Percentiles rank a stretch among this genome's conserved stretches.
phyloP scores from a whole-genome alignment of 345 rosid genomes.

The Arabidopsis arenosa region DNA sequence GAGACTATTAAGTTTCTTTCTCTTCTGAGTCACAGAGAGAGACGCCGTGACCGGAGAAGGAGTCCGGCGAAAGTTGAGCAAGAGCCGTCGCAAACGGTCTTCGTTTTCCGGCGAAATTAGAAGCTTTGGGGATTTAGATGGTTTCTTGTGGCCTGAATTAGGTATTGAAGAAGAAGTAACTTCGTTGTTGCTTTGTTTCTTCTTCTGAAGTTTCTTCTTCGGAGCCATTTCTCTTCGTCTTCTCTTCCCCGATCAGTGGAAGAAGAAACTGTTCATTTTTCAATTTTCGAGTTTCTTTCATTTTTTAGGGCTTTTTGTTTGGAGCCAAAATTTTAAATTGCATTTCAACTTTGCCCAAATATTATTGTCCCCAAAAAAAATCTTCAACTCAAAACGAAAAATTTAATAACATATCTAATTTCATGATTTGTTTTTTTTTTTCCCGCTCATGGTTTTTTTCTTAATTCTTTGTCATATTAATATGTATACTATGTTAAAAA shows the following conservation, averaged over 20 bases:
- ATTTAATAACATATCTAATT: too few species aligned
- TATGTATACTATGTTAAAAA: too few species aligned
- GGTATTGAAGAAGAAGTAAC: constrained; percentile 21
- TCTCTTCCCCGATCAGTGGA: not conserved
- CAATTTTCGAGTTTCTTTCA: not conserved
- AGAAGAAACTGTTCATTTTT: not conserved
- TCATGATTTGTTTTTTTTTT: too few species aligned
- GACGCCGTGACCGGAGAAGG: constrained; percentile 41
- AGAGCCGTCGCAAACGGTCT: constrained; percentile 80
- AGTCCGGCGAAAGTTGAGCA: constrained; percentile 62
- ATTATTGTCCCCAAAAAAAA: not conserved
- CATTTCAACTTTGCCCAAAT: not conserved
- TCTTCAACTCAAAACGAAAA: too few species aligned
- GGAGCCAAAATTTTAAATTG: not conserved
- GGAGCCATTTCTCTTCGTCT: constrained; percentile 63
- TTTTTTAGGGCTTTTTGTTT: not conserved
- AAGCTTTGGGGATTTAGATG: constrained; percentile 70
- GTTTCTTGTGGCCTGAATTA: not conserved
- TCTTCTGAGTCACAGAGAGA: constrained; percentile 66
- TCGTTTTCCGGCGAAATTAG: constrained; percentile 90
- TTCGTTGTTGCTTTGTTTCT: constrained; percentile 46
- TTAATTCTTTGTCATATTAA: too few species aligned
- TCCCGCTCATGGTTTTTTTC: too few species aligned
- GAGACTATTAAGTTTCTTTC: constrained; percentile 62
- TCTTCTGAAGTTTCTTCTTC: constrained; percentile 65